Evolutionary conservation across 1,284 basidiomycete species (phyloP).

Genomic region (Hemileia vastatrix): DNA sequence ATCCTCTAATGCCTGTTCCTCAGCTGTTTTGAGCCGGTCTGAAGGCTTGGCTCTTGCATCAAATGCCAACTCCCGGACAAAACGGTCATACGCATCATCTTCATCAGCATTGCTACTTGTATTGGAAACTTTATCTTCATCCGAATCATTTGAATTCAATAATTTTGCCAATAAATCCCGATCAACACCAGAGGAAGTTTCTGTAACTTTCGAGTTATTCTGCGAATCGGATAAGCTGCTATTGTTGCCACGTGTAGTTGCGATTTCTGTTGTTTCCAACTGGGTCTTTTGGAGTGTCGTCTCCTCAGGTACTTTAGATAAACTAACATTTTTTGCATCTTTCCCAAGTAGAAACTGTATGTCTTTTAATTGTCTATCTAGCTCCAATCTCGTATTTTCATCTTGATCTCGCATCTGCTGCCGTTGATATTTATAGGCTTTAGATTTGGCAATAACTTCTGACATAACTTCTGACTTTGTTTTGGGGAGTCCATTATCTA

Average conservation of each 20-base stretch:
- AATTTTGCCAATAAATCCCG: conserved; percentile 34
- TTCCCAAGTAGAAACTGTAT: conserved; percentile 65
- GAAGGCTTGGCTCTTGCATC: conserved; percentile 89
- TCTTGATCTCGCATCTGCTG: conserved; percentile 80
- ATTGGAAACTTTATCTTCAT: conserved; percentile 15
- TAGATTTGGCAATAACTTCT: conserved; percentile 95
- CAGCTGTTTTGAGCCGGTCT: conserved; percentile 91
- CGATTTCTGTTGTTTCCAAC: not conserved
- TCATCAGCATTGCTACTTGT: not conserved
- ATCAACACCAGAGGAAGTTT: conserved; percentile 29
- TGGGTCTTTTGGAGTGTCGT: conserved; percentile 8
- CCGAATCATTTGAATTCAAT: conserved; percentile 23
- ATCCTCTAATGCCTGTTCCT: conserved; percentile 80
- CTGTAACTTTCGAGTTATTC: conserved; percentile 9
- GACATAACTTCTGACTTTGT: conserved; percentile 95
- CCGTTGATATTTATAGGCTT: conserved; percentile 78
- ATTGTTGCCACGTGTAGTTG: not conserved
- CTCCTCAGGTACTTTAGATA: conserved; percentile 24
- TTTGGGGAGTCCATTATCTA: conserved; percentile 59
- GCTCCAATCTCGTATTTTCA: conserved; percentile 72
- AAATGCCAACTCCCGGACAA: conserved; percentile 83
- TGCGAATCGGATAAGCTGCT: conserved; percentile 14
- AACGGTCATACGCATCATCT: conserved; percentile 64
- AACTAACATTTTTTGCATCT: conserved; percentile 11
- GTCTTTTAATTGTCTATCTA: conserved; percentile 78